These are phyloP conservation scores for Colletotrichum spaethianum DNA, from an alignment of 2,329 filamentous ascomycete genomes.

Conservation along the genomic window DNA sequence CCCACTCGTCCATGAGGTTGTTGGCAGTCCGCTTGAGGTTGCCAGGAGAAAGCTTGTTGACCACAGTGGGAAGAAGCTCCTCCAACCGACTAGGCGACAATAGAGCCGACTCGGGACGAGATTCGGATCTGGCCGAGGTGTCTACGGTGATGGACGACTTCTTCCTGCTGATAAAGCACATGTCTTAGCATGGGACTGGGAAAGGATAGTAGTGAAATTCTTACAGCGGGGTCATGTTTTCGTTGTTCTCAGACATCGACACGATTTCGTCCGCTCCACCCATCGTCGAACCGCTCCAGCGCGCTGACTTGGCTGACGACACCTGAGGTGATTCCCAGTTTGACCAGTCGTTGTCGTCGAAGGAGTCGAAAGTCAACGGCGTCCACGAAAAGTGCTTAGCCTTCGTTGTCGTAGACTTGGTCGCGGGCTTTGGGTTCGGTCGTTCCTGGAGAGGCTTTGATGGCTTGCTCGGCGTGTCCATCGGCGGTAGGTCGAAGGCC, in stretches of 20 bases:
- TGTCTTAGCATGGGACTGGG: slow-evolving; percentile 37
- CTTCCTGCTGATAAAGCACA: slow-evolving; percentile 48
- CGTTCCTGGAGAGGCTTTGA: slow-evolving; percentile 46
- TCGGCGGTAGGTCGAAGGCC: slow-evolving; percentile 55
- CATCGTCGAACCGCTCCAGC: slow-evolving; percentile 76
- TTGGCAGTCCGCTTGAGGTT: slow-evolving; percentile 88
- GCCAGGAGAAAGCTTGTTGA: slow-evolving; percentile 80
- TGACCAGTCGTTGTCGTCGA: slow-evolving; percentile 75
- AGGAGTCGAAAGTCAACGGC: slow-evolving; percentile 68
- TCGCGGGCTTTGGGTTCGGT: slow-evolving; percentile 50
- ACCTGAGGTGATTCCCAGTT: slow-evolving; percentile 72
- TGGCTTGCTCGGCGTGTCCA: slow-evolving; percentile 51
- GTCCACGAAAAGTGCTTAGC: slow-evolving; percentile 73
- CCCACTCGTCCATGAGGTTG: slow-evolving; percentile 92
- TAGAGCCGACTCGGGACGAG: slow-evolving; percentile 31
- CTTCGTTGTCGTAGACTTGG: slow-evolving; percentile 54
- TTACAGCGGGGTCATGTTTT: slow-evolving; percentile 65
- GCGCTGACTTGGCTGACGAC: slow-evolving; percentile 67
- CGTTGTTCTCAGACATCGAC: slow-evolving; percentile 62
- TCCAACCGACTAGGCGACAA: slow-evolving; percentile 62
- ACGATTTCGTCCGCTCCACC: slow-evolving; percentile 59
- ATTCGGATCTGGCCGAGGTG: slow-evolving; percentile 41
- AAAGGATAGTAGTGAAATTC: slow-evolving; percentile 44
- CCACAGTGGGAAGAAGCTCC: slow-evolving; percentile 76
- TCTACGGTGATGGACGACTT: slow-evolving; percentile 50